These are phyloP conservation scores for Apiotrichum sp. DNA, from an alignment of 1,284 basidiomycete species.

Conservation along the genomic window DNA sequence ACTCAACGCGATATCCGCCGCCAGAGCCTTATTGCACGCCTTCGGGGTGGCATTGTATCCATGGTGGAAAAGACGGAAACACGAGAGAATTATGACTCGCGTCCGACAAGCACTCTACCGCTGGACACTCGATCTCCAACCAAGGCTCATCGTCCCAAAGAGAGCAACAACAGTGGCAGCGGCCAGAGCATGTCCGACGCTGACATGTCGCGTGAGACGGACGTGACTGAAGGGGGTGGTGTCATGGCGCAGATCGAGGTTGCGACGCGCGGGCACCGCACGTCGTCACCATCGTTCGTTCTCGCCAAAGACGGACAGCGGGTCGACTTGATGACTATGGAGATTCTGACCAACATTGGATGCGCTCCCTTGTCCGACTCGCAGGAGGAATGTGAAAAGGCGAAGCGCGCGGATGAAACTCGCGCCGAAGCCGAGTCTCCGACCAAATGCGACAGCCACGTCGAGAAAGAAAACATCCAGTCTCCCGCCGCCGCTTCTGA, in stretches of 20 bases:
- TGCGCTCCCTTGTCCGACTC: background rate
- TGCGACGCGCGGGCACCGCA: background rate
- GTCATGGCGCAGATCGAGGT: background rate
- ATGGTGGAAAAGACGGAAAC: constrained; percentile 15
- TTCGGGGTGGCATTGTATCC: constrained; percentile 27
- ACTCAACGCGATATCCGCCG: background rate
- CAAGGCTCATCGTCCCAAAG: background rate
- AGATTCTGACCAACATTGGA: background rate
- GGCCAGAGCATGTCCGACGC: constrained; percentile 2
- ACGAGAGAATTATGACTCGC: no score
- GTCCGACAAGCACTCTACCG: no score
- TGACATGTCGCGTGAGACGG: background rate
- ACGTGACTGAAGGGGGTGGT: background rate
- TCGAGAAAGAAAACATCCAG: no score
- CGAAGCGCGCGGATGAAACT: no score
- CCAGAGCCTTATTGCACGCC: constrained; percentile 4
- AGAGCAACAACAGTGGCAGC: background rate
- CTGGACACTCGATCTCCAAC: no score
- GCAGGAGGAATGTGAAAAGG: no score
- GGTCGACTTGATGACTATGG: no score
- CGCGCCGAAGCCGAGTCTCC: no score
- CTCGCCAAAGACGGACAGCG: background rate
- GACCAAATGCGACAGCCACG: no score
- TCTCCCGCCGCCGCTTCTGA: background rate
- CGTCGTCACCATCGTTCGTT: background rate